These are phyloP conservation scores for Vanderwaltozyma verrucispora DNA, from an alignment of 805 yeast genomes.

Conservation along the genomic window DNA sequence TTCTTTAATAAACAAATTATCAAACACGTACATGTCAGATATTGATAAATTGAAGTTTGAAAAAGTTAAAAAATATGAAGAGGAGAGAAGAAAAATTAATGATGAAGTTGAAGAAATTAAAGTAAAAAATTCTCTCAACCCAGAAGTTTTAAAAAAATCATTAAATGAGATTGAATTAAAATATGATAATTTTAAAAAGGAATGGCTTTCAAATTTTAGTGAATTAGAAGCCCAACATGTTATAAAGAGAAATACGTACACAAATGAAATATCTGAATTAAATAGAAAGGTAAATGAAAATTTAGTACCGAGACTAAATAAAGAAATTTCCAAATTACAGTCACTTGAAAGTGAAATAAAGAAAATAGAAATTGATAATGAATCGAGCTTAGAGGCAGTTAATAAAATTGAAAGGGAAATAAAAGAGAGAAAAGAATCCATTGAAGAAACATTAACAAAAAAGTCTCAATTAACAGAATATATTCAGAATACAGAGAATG, in stretches of 20 bases:
- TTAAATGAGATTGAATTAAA: constrained; percentile 12
- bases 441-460: too few species aligned
- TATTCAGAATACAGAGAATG: constrained; percentile 22
- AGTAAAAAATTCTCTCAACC: constrained; percentile 14
- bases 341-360: background rate
- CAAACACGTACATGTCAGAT: constrained; percentile 27
- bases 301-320: background rate
- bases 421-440: too few species aligned
- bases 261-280: constrained; percentile 18
- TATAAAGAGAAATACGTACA: constrained; percentile 19
- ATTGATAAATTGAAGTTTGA: constrained; percentile 32
- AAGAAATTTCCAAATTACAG: background rate
- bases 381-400: background rate
- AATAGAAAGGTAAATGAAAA: constrained; percentile 14
- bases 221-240: background rate
- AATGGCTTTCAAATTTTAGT: constrained; percentile 20
- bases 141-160: constrained; percentile 8
- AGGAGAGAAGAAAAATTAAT: constrained; percentile 20
- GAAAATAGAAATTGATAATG: background rate
- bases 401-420: constrained; percentile 2
- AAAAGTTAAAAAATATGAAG: constrained; percentile 28
- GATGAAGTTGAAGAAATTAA: constrained; percentile 13
- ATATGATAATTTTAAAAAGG: constrained; percentile 10
- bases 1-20: constrained; percentile 29
- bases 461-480: constrained; percentile 18